Evolutionary conservation across 2,329 filamentous ascomycete genomes (phyloP), one percentile per base, ranked within the genome.

Genomic region (Scolecobasidium constrictum): DNA sequence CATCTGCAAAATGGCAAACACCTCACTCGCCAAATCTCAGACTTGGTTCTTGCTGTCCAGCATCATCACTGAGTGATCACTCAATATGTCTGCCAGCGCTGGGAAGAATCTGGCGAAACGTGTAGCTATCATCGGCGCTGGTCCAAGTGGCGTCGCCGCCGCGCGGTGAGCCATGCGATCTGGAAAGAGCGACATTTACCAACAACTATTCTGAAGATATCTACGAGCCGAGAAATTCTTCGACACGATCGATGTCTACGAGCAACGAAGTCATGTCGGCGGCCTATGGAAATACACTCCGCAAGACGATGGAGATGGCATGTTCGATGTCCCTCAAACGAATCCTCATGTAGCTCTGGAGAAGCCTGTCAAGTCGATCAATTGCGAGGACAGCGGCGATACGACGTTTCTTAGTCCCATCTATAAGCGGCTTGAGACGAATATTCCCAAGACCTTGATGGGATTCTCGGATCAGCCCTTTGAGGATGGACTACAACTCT

Each of bases 251-350:
- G 75, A 79, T 46, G 62, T 95, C 31, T 93, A 83, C 54, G 92
- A 96, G 61, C 86, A 94, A 61, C 79, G 86, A 50, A 66, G 71
- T 35, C 71, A 76, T 38, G 74, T 83, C 5, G 90, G 87, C 45
- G 90, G 92, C 2, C 76, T 92, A 7, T 96, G 90, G 90, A 82
- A 86, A 54, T 87, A 93, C 59, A 79, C 72, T 48, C 65, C 68
- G 20, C 61, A 70, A 60, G 43, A 62, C 35, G 54, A 68, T 57
- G 48, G 72, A 51, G 50, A 65, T 56, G 46, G 71, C 55, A 51
- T 71, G 51, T 59, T 67, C 36, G 49, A 53, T 1, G 52, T 90
- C 28, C 86, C 87, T 5, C 82, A 87, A 56, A 77, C 77, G n/a
- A 72, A 75, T 19, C 73, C 73, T 3, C 54, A 74, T 52, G 70